Percentiles rank a stretch among this genome's conserved stretches.
Conservation (phyloP, 345 rosid genomes). For the Corchorus capsularis region DNA sequence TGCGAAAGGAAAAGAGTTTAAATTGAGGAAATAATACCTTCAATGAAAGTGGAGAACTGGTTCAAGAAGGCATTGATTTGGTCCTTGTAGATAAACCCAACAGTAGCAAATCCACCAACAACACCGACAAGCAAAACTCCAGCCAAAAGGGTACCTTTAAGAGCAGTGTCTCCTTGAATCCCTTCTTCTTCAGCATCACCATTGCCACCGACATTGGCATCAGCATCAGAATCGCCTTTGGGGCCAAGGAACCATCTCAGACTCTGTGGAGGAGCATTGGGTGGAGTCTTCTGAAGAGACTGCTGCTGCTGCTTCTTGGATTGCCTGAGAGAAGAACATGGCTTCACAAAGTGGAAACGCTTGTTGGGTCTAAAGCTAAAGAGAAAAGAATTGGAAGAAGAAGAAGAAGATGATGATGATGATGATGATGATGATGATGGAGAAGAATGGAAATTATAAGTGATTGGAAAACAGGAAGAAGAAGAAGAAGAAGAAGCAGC, state of each 20-base stretch:
- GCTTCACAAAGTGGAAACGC: constrained; percentile 69
- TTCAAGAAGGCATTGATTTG: constrained; percentile 78
- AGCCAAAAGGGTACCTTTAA: constrained; percentile 82
- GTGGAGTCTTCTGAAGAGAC: constrained; percentile 50
- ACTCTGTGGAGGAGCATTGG: constrained; percentile 69
- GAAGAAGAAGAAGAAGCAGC: constrained; percentile 28
- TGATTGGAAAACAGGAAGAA: constrained; percentile 26
- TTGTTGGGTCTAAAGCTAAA: constrained; percentile 56
- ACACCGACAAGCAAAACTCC: constrained; percentile 80
- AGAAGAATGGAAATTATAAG: constrained; percentile 33
- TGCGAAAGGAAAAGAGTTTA: neutral
- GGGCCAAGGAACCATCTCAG: constrained; percentile 70
- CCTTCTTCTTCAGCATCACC: constrained; percentile 32
- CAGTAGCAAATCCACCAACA: constrained; percentile 80
- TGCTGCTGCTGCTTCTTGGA: constrained; percentile 63
- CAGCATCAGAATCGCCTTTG: constrained; percentile 40
- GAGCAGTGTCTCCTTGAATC: constrained; percentile 58
- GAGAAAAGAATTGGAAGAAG: constrained; percentile 35
- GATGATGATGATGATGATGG: neutral
- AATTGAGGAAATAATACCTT: constrained; percentile 47
- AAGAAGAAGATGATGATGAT: constrained; percentile 17
- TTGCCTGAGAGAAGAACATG: constrained; percentile 77
- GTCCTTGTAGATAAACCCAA: constrained; percentile 76
- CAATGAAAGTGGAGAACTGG: constrained; percentile 81
- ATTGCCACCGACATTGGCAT: neutral